Base-by-base conservation (phyloP, 1,139 yeast genomes). In the Geotrichum reessii region DNA sequence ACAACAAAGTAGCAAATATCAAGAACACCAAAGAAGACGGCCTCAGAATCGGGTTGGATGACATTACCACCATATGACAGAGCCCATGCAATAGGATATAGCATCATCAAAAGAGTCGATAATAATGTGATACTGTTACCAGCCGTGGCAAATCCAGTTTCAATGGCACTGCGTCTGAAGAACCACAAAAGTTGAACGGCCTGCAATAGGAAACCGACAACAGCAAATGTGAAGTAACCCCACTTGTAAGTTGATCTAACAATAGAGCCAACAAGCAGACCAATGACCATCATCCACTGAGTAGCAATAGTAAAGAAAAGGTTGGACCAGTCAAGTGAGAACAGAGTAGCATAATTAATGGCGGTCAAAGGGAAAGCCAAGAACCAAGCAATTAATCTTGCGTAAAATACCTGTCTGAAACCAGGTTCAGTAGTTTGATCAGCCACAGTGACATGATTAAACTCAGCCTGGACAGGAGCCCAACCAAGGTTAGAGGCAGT, bases 401-500 rank as follows among this genome's bases (percentile, higher is more conserved):
- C 80, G 68, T 85, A 86, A 69, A 84, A 86, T 65, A 85, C 75
- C 72, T 85, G 87, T 74, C 91, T 81, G 51, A 71, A 70, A 61
- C 76, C 78, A 46, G 78, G 74, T 47, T 69, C 74, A 48, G 62
- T 70, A 21, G 63, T 56, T 57, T 72, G 69, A 48, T 66, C 62
- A 40, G 61, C 50, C 49, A 78, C 75, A 31, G 73, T 71, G 28
- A 78, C 81, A 69, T 83, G 86, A 65, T 78, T 72, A 69, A 84
- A 85, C 66, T 84, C 85, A 48, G 79, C 80, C 46, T 72, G 73
- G 55, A 80, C 75, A 51, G 76, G 77, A 47, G 87, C 73, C 78
- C 81, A 83, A 72, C 91, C 91, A 65, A 85, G 77, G 68, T 85
- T 77, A 28, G 90, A 81, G 57, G 90, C 90, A 71, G 81, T 74